Conservation (phyloP, 257 asterid species). For the Jasminum sambac region DNA sequence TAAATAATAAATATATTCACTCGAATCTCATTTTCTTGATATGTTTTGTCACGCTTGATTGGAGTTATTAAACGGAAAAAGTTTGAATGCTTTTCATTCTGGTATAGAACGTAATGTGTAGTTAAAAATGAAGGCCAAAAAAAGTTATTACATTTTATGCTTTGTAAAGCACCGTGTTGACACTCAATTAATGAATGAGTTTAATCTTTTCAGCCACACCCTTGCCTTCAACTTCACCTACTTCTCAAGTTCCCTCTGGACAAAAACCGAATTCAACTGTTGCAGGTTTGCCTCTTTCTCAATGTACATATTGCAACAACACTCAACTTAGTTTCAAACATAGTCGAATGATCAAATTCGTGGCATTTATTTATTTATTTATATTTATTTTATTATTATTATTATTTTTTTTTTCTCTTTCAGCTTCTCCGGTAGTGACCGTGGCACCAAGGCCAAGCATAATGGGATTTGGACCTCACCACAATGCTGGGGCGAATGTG, state of each 20-base stretch:
- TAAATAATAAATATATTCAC: not conserved
- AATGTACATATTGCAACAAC: too few species aligned
- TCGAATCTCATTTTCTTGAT: not conserved
- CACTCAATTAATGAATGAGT: not conserved
- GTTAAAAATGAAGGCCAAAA: too few species aligned
- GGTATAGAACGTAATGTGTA: too few species aligned
- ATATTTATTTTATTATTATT: too few species aligned
- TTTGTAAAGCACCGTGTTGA: not conserved
- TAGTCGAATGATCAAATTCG: not conserved
- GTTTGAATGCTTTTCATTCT: not conserved
- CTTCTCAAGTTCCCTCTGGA: slow-evolving; percentile 51
- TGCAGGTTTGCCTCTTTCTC: slow-evolving; percentile 37
- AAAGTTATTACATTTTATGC: too few species aligned
- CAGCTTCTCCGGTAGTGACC: slow-evolving; percentile 58
- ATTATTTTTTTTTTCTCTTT: slow-evolving; percentile 1
- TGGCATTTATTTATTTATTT: too few species aligned
- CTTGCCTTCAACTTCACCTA: slow-evolving; percentile 41
- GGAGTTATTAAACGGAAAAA: not conserved
- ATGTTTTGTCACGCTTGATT: not conserved
- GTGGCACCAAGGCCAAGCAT: slow-evolving; percentile 38
- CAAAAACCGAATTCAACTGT: slow-evolving; percentile 43
- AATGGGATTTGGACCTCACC: slow-evolving; percentile 38
- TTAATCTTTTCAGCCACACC: slow-evolving; percentile 29
- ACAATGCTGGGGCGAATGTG: slow-evolving; percentile 37
- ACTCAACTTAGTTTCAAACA: not conserved